Evolutionary conservation across 352 stramenopile genomes (phyloP).

Genomic region (Hyaloperonospora arabidopsidis): DNA sequence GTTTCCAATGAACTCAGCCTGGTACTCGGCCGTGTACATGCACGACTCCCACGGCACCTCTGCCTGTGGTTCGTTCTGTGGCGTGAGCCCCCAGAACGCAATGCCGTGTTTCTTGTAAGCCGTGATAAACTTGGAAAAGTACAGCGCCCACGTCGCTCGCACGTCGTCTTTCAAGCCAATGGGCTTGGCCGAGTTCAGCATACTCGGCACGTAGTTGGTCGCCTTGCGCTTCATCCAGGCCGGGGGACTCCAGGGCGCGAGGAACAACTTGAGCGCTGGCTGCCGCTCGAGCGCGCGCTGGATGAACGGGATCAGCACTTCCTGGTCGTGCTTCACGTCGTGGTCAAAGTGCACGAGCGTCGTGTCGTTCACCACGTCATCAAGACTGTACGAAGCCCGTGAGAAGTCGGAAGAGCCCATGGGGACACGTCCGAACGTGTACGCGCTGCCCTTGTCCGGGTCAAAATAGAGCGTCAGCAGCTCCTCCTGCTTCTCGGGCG

Average conservation of each 20-base stretch:
- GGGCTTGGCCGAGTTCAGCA: slow-evolving; percentile 48
- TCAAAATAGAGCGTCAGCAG: slow-evolving; percentile 86
- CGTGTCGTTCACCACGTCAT: slow-evolving; percentile 68
- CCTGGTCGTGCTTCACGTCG: slow-evolving; percentile 65
- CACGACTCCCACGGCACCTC: slow-evolving; percentile 68
- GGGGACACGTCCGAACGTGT: slow-evolving; percentile 85
- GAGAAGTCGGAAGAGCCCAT: slow-evolving; percentile 90
- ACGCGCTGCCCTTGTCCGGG: slow-evolving; percentile 63
- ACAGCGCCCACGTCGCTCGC: slow-evolving; percentile 75
- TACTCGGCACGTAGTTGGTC: slow-evolving; percentile 42
- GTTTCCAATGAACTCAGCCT: slow-evolving; percentile 76
- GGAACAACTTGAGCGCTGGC: slow-evolving; percentile 70
- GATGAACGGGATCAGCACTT: slow-evolving; percentile 82
- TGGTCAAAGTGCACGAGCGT: slow-evolving; percentile 68
- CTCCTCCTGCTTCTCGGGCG: slow-evolving; percentile 68
- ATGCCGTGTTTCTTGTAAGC: slow-evolving; percentile 84
- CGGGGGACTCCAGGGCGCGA: slow-evolving; percentile 1
- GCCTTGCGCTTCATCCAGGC: slow-evolving; percentile 1
- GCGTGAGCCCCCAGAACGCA: slow-evolving; percentile 82
- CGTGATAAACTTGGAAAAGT: slow-evolving; percentile 89
- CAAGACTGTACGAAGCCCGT: slow-evolving; percentile 77
- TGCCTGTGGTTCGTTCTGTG: slow-evolving; percentile 88
- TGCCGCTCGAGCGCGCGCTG: slow-evolving; percentile 46
- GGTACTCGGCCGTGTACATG: slow-evolving; percentile 38
- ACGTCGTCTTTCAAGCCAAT: slow-evolving; percentile 44